phyloP scores from a whole-genome alignment of 768 basidiomycete species.

The Lactarius hatsudake region DNA sequence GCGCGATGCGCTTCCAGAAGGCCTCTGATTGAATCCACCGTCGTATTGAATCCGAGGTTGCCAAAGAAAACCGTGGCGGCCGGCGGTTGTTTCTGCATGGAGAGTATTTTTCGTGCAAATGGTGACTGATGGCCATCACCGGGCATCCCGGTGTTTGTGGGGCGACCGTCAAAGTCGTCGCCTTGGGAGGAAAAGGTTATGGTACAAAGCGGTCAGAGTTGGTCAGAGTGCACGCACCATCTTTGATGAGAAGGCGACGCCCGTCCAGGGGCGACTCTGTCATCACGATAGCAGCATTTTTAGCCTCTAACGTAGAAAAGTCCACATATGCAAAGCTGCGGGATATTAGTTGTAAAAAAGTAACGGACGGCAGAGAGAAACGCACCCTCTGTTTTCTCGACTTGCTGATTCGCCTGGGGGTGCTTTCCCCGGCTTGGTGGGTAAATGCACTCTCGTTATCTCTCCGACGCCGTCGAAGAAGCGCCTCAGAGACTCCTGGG shows the following conservation, averaged over 20 bases:
- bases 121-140: conserved; percentile 45
- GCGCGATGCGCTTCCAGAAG: conserved; percentile 68
- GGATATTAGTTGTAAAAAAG: neutral
- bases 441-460: conserved; percentile 83
- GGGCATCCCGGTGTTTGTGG: conserved; percentile 42
- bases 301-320: conserved; percentile 75
- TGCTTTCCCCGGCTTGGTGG: conserved; percentile 58
- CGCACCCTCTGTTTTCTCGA: conserved; percentile 73
- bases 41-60: conserved; percentile 89
- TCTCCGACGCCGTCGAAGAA: conserved; percentile 75
- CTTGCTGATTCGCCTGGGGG: conserved; percentile 39
- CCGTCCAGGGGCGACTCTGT: conserved; percentile 85
- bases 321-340: conserved; percentile 94
- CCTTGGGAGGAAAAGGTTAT: conserved; percentile 42
- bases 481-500: conserved; percentile 58
- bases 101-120: conserved; percentile 74
- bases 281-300: conserved; percentile 68
- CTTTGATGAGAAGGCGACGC: conserved; percentile 88
- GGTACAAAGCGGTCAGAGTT: neutral
- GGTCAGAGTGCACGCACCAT: conserved; percentile 50
- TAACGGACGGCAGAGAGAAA: conserved; percentile 4
- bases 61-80: conserved; percentile 89
- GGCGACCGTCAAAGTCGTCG: conserved; percentile 69
- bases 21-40: conserved; percentile 68
- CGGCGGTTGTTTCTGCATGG: conserved; percentile 76